Conservation (phyloP, 768 basidiomycete species). For the Leccinum incarnatum region DNA sequence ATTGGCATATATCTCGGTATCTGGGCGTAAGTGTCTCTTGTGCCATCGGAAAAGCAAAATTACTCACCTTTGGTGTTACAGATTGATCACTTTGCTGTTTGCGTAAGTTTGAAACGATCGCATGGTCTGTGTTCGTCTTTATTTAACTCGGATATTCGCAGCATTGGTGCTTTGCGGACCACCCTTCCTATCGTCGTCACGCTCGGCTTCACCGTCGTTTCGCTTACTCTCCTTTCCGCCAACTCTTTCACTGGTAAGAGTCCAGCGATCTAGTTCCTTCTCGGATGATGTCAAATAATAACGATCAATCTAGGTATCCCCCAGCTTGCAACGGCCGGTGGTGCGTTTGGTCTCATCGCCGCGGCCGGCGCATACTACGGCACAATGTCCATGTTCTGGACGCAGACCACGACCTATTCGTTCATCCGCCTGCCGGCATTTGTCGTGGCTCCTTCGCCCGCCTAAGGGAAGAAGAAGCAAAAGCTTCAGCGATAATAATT, state of each 20-base stretch:
- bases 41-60: not conserved
- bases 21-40: constrained; percentile 20
- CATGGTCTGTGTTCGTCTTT: not conserved
- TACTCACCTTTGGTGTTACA: constrained; percentile 2
- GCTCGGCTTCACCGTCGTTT: constrained; percentile 21
- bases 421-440: constrained; percentile 27
- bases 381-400: constrained; percentile 27
- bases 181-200: constrained; percentile 23
- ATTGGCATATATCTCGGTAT: constrained; percentile 29
- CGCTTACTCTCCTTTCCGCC: constrained; percentile 24
- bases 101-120: constrained; percentile 11
- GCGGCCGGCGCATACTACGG: constrained; percentile 31
- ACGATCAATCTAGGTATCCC: constrained; percentile 13
- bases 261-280: not conserved
- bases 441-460: constrained; percentile 17
- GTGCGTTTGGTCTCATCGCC: constrained; percentile 25
- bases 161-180: constrained; percentile 22
- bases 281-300: not conserved
- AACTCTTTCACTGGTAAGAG: constrained; percentile 28
- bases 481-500: not conserved
- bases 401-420: constrained; percentile 27
- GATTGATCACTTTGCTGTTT: constrained; percentile 27
- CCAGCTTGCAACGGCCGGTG: constrained; percentile 27
- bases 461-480: not conserved
- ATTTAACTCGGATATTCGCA: not conserved